phyloP scores from a whole-genome alignment of 345 rosid species.

The Lenwebbia sp. region DNA sequence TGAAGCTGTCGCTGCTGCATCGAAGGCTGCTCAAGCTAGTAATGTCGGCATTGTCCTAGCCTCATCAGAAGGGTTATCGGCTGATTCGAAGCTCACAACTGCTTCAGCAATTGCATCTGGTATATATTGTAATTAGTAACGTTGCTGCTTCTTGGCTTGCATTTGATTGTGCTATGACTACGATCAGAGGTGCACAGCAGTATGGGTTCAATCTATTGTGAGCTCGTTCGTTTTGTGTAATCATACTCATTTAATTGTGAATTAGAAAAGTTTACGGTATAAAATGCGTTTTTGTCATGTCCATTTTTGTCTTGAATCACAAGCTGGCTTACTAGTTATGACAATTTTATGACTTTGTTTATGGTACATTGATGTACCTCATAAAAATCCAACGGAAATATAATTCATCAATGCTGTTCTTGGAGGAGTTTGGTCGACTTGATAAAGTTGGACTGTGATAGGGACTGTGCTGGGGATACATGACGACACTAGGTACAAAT shows the following conservation, averaged over 20 bases:
- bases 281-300: background rate
- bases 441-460: conserved; percentile 10
- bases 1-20: conserved; percentile 62
- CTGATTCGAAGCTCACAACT: conserved; percentile 43
- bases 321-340: background rate
- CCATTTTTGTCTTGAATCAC: background rate
- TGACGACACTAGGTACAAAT: conserved; percentile 74
- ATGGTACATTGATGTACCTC: background rate
- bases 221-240: background rate
- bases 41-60: conserved; percentile 56
- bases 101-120: conserved; percentile 85
- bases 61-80: conserved; percentile 35
- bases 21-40: conserved; percentile 63
- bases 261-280: background rate
- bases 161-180: background rate
- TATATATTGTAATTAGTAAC: background rate
- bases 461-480: conserved; percentile 65
- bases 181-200: background rate
- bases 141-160: background rate
- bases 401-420: background rate
- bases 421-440: background rate
- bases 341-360: background rate
- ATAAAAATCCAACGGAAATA: background rate
- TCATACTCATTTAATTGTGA: background rate
- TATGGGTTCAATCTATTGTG: background rate